These are phyloP conservation scores for Phytophthora aleatoria DNA, from an alignment of 352 stramenopile genomes.

Conservation along the genomic window DNA sequence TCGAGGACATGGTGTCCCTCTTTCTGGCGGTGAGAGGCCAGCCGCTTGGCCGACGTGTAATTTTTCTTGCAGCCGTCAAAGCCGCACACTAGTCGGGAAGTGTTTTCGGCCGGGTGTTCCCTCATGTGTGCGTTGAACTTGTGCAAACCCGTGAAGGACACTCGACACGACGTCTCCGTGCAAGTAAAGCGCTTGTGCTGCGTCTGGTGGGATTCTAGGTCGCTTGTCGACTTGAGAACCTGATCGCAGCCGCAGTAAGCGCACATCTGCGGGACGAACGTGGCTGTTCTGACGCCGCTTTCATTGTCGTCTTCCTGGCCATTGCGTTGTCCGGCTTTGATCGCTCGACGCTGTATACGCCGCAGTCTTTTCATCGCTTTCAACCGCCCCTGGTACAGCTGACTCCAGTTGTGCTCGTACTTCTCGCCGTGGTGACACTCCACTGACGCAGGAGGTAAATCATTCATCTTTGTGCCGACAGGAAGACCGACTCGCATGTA, in stretches of 20 bases:
- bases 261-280: slow-evolving; percentile 42
- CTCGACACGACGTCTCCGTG: slow-evolving; percentile 28
- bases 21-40: slow-evolving; percentile 42
- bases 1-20: background rate
- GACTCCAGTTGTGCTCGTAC: slow-evolving; percentile 46
- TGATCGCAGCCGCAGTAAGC: slow-evolving; percentile 43
- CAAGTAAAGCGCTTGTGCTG: slow-evolving; percentile 42
- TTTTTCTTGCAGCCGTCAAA: slow-evolving; percentile 41
- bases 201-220: slow-evolving; percentile 29
- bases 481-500: slow-evolving; percentile 32
- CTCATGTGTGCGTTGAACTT: slow-evolving; percentile 42
- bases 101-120: background rate
- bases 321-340: slow-evolving; percentile 7
- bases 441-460: slow-evolving; percentile 15
- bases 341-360: slow-evolving; percentile 20
- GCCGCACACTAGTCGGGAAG: slow-evolving; percentile 29
- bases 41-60: slow-evolving; percentile 44
- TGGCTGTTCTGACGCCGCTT: slow-evolving; percentile 2
- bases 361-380: slow-evolving; percentile 33
- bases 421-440: slow-evolving; percentile 32
- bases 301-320: slow-evolving; percentile 5
- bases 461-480: slow-evolving; percentile 7
- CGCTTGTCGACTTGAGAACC: slow-evolving; percentile 29
- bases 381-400: slow-evolving; percentile 36
- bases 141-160: slow-evolving; percentile 30